Conservation (phyloP, 106 monocot genomes). For the Acorus calamus region DNA sequence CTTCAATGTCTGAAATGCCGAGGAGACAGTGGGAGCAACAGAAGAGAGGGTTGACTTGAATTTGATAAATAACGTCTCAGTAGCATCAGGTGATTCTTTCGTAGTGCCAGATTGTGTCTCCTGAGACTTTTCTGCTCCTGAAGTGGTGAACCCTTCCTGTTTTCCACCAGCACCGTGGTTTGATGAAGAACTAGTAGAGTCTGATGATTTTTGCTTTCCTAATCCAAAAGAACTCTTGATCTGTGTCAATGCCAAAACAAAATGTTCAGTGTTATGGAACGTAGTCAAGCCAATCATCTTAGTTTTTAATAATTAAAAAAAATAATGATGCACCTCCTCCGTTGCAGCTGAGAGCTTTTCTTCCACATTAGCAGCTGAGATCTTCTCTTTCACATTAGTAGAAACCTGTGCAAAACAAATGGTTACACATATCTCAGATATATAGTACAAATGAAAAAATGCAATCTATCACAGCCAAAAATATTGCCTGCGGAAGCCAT, state of each 20-base stretch:
- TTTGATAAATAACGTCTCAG: slow-evolving; percentile 39
- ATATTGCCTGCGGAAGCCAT: too few species aligned
- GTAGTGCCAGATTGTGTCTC: slow-evolving; percentile 12
- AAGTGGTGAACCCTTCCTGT: slow-evolving; percentile 15
- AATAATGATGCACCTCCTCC: too few species aligned
- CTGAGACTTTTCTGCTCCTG: slow-evolving; percentile 18
- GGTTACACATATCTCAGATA: too few species aligned
- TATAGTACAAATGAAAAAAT: too few species aligned
- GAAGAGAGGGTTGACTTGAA: slow-evolving; percentile 51
- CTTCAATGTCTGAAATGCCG: slow-evolving; percentile 51
- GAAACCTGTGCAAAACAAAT: too few species aligned
- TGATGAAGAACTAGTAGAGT: slow-evolving; percentile 16
- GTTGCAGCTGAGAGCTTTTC: too few species aligned
- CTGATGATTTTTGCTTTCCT: slow-evolving; percentile 41
- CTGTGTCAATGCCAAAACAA: slow-evolving; percentile 22
- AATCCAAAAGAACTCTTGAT: slow-evolving; percentile 67
- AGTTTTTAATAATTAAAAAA: too few species aligned
- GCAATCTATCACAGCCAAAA: too few species aligned
- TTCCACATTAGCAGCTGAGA: slow-evolving; percentile 65
- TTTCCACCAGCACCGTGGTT: slow-evolving; percentile 7
- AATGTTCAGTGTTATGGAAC: background rate
- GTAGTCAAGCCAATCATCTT: background rate
- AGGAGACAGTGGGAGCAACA: slow-evolving; percentile 50
- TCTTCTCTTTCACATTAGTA: slow-evolving; percentile 59
- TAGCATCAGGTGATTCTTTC: slow-evolving; percentile 30